Percentiles rank a stretch among this genome's conserved stretches.
Conservation (phyloP, 441 rosid species). For the Gossypium armourianum region DNA sequence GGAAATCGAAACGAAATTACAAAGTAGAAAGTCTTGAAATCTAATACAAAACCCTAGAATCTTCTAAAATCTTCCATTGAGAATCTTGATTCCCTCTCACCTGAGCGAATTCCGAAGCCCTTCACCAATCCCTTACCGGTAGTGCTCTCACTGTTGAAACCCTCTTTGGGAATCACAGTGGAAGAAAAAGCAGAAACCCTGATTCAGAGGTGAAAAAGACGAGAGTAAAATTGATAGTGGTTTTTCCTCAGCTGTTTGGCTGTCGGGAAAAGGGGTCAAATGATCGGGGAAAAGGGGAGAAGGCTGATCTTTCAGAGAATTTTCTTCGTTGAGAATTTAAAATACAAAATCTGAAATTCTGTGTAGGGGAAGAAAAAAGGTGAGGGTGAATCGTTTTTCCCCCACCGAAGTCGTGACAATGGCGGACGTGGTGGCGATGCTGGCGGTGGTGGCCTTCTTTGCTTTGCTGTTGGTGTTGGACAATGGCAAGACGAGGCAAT, state of each 20-base stretch:
- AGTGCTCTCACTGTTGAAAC: constrained; percentile 15
- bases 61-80: constrained; percentile 29
- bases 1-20: constrained; percentile 12
- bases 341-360: constrained; percentile 8
- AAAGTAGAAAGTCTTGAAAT: constrained; percentile 17
- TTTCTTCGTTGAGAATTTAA: constrained; percentile 19
- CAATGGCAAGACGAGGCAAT: constrained; percentile 23
- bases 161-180: constrained; percentile 18
- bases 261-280: constrained; percentile 4
- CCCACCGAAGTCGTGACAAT: constrained; percentile 25
- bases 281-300: constrained; percentile 18
- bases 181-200: constrained; percentile 24
- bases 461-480: constrained; percentile 17
- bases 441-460: constrained; percentile 21
- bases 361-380: background rate
- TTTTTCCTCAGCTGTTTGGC: background rate
- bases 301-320: background rate
- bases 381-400: constrained; percentile 8
- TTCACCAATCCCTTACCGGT: constrained; percentile 20
- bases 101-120: constrained; percentile 20
- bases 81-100: constrained; percentile 24
- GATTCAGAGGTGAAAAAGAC: constrained; percentile 11
- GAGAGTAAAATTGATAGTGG: constrained; percentile 11
- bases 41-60: constrained; percentile 30
- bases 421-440: constrained; percentile 23